These are phyloP conservation scores for Bipolaris zeicola DNA, from an alignment of 2,329 filamentous ascomycete genomes.

Conservation along the genomic window DNA sequence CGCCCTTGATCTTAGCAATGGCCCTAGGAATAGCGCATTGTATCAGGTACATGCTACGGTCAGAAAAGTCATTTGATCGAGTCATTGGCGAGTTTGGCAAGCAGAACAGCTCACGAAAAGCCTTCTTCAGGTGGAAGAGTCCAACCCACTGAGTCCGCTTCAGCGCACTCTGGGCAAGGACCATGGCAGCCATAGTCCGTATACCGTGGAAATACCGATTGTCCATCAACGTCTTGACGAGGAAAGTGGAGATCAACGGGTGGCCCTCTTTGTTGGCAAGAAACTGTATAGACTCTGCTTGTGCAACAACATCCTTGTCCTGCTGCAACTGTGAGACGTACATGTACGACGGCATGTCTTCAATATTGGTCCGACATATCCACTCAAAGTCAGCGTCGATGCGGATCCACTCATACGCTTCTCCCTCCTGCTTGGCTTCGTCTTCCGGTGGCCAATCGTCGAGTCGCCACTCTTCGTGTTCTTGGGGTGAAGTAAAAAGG, in stretches of 20 bases:
- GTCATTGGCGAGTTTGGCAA: constrained; percentile 78
- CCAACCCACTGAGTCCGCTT: constrained; percentile 71
- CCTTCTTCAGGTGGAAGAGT: constrained; percentile 79
- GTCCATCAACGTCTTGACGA: constrained; percentile 89
- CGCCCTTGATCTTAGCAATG: constrained; percentile 77
- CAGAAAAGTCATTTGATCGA: constrained; percentile 86
- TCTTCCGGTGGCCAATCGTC: constrained; percentile 89
- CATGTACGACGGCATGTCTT: constrained; percentile 93
- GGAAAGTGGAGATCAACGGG: constrained; percentile 83
- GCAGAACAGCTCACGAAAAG: constrained; percentile 89
- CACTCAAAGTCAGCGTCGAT: constrained; percentile 99
- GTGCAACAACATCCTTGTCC: constrained; percentile 94
- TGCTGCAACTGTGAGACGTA: constrained; percentile 96
- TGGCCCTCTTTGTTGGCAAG: constrained; percentile 71
- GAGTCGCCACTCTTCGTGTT: constrained; percentile 81
- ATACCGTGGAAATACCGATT: constrained; percentile 92
- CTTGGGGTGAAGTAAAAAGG: constrained; percentile 80
- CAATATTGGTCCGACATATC: constrained; percentile 78
- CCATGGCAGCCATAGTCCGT: constrained; percentile 79
- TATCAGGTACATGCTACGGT: constrained; percentile 83
- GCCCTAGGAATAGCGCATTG: constrained; percentile 83
- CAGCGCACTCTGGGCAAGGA: constrained; percentile 73
- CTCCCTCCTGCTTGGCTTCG: constrained; percentile 88
- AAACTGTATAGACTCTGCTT: constrained; percentile 72
- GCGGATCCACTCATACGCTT: constrained; percentile 98